Percentiles rank a stretch among this genome's conserved stretches.
Conservation (phyloP, 768 basidiomycete species). For the Termitomyces sp. region DNA sequence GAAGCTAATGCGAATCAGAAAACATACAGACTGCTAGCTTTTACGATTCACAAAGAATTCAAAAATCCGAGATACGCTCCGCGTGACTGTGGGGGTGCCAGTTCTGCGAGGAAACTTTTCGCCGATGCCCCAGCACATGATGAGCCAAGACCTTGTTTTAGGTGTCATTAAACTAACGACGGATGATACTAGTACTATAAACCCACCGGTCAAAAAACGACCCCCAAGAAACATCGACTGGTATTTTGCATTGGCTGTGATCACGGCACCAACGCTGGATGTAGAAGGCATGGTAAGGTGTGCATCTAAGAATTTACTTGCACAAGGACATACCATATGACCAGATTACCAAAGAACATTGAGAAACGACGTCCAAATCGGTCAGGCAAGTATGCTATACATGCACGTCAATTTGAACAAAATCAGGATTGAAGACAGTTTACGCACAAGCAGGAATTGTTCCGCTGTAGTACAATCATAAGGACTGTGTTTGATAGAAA, state of each 20-base stretch:
- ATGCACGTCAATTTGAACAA: neutral
- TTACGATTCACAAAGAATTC: conserved; percentile 43
- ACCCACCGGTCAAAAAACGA: conserved; percentile 45
- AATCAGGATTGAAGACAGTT: neutral
- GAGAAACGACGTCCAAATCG: conserved; percentile 45
- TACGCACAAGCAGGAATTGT: conserved; percentile 41
- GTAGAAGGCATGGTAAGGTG: neutral
- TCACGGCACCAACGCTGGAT: conserved; percentile 39
- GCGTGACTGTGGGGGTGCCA: conserved; percentile 43
- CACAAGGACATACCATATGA: conserved; percentile 35
- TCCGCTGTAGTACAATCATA: conserved; percentile 25
- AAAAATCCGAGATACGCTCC: conserved; percentile 49
- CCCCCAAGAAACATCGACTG: conserved; percentile 45
- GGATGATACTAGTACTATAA: neutral
- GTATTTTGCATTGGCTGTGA: conserved; percentile 45
- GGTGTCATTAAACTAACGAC: conserved; percentile 6
- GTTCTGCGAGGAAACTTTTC: conserved; percentile 49
- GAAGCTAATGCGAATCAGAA: conserved; percentile 26
- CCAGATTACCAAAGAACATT: conserved; percentile 45
- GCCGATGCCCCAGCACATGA: conserved; percentile 44
- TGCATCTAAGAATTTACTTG: neutral
- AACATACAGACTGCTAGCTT: neutral
- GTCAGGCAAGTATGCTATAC: conserved; percentile 42
- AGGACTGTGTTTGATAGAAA: conserved; percentile 18
- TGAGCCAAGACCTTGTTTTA: conserved; percentile 30